Base-by-base conservation (phyloP, 2,329 filamentous ascomycete species). In the Clonostachys solani region DNA sequence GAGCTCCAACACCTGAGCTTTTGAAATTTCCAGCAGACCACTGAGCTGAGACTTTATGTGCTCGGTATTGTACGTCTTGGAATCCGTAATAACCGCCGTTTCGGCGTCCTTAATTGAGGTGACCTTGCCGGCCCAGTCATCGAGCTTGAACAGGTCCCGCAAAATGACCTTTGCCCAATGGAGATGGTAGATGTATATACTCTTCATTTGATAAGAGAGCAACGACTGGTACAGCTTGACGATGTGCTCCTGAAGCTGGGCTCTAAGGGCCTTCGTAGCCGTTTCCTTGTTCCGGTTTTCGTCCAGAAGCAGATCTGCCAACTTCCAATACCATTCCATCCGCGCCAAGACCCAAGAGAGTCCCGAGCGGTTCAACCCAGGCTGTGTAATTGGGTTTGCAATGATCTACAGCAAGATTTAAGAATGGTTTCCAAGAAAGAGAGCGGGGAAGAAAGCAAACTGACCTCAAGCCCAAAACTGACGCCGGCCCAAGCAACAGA, bases 301-400 rank as follows among this genome's bases (percentile, higher is more conserved):
- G 8, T 60, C 47, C n/a, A 65, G 50, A 15, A 66, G 53, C 7
- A 57, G 53, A 23, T 50, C 49, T 5, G 57, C 54, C 35, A 67
- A 50, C 16, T 50, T 49, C 49, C 58, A 66, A 50, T 70, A 69
- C 66, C 62, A 69, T 5, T 66, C 54, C 60, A 68, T 69, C 33
- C 58, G 57, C 5, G 53, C 54, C 15, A 63, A 36, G 37, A 71
- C 58, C 38, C 68, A 54, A 3, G 47, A 33, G 40, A 69, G 56
- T n/a, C 64, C 62, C 8, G 56, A 44, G 5, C 55, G 58, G 41
- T 65, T 64, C 9, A 54, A 44, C 6, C 50, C 48, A 18, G 53
- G 53, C 45, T 58, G 56, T 0, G 47, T 55, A 8, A 60, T 41
- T 0, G 62, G 58, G 37, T 66, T 67, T 9, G 48, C 35, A 6